Percentiles rank a stretch among this genome's conserved stretches.
These are phyloP conservation scores for Sporothrix protearum DNA, from an alignment of 2,329 filamentous ascomycete genomes.

Conservation along the genomic window DNA sequence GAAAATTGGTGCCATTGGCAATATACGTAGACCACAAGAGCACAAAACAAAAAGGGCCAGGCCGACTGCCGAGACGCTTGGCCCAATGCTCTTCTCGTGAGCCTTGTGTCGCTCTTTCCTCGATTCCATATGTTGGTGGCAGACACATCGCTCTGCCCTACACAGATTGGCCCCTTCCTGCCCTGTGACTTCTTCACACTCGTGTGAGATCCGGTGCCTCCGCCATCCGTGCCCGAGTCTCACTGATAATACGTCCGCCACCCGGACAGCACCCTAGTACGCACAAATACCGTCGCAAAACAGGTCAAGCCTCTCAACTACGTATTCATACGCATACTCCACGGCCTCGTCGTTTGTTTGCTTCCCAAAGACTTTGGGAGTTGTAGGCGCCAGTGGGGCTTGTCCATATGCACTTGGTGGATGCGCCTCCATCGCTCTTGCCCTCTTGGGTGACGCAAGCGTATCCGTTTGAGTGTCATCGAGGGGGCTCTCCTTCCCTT, in stretches of 20 bases:
- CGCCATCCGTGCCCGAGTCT: slow-evolving; percentile 16
- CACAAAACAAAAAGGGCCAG: background rate
- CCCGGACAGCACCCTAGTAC: background rate
- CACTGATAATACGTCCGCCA: background rate
- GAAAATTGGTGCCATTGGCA: background rate
- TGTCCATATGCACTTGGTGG: background rate
- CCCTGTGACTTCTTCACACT: background rate
- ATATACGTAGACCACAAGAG: background rate
- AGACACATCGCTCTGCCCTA: background rate
- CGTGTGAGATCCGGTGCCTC: slow-evolving; percentile 5
- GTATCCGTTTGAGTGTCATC: background rate
- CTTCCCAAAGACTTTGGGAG: background rate
- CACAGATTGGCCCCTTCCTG: slow-evolving; percentile 12
- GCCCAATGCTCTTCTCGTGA: slow-evolving; percentile 2
- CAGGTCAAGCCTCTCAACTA: background rate
- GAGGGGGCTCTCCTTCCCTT: background rate
- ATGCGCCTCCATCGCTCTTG: background rate
- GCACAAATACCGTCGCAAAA: slow-evolving; percentile 13
- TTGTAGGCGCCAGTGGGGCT: background rate
- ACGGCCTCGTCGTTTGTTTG: background rate
- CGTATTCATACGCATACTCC: no score
- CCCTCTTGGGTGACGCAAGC: slow-evolving; percentile 23
- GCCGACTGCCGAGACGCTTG: slow-evolving; percentile 19
- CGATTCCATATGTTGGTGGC: background rate
- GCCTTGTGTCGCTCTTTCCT: background rate